Conservation (phyloP, 1,139 yeast species). For the Taphrina confusa region DNA sequence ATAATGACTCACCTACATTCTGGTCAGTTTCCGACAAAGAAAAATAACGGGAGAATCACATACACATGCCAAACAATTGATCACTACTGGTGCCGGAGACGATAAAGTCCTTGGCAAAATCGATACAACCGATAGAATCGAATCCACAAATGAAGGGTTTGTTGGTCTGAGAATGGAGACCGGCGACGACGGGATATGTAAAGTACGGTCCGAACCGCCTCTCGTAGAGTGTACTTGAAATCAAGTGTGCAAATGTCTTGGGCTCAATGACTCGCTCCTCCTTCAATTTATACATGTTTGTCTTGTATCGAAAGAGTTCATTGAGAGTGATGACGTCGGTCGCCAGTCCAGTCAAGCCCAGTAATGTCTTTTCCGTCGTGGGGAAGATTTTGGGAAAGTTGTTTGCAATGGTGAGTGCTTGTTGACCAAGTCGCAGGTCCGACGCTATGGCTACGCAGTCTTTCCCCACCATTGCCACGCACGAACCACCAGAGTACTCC, state of each 20-base stretch:
- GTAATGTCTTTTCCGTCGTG: conserved; percentile 75
- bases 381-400: conserved; percentile 85
- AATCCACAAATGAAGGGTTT: conserved; percentile 93
- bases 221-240: conserved; percentile 85
- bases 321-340: conserved; percentile 82
- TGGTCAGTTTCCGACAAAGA: conserved; percentile 45
- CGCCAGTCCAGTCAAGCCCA: conserved; percentile 94
- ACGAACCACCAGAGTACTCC: conserved; percentile 68
- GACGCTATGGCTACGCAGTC: conserved; percentile 98
- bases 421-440: conserved; percentile 90
- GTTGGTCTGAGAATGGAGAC: conserved; percentile 74
- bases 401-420: conserved; percentile 87
- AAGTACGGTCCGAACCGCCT: conserved; percentile 93
- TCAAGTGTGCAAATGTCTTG: conserved; percentile 86
- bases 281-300: conserved; percentile 82
- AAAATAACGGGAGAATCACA: conserved; percentile 89
- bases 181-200: conserved; percentile 96
- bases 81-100: conserved; percentile 97
- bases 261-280: conserved; percentile 95
- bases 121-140: conserved; percentile 95
- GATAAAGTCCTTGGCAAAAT: conserved; percentile 89
- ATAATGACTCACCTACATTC: conserved; percentile 12
- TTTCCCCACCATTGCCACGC: conserved; percentile 98
- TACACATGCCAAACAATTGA: conserved; percentile 98
- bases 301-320: conserved; percentile 78